phyloP scores from a whole-genome alignment of 1,284 basidiomycete genomes.

The Kwoniella shivajii region DNA sequence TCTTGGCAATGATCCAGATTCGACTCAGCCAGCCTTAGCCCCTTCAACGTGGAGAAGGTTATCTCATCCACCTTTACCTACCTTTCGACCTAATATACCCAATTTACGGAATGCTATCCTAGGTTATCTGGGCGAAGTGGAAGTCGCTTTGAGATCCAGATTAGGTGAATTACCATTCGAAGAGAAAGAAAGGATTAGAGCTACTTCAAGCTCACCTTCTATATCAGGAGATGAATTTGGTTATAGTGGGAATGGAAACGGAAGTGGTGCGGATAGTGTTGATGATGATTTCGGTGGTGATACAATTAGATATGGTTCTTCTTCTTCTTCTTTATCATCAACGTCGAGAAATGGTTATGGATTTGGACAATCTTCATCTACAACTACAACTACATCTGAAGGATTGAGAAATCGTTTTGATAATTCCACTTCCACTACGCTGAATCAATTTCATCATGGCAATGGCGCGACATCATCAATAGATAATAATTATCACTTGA shows the following conservation, averaged over 20 bases:
- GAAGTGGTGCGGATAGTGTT: not conserved
- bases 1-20: not conserved
- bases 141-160: slow-evolving; percentile 41
- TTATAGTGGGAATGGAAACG: not conserved
- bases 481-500: slow-evolving; percentile 14
- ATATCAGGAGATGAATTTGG: slow-evolving; percentile 9
- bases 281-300: slow-evolving; percentile 5
- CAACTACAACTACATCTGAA: too few relatives aligned
- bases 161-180: slow-evolving; percentile 22
- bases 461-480: too few relatives aligned
- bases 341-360: too few relatives aligned
- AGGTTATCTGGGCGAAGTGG: slow-evolving; percentile 51
- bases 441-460: not conserved
- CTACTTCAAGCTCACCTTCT: slow-evolving; percentile 5
- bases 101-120: slow-evolving; percentile 48
- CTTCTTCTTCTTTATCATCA: too few relatives aligned
- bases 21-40: not conserved
- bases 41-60: slow-evolving; percentile 18
- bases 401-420: slow-evolving; percentile 3
- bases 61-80: slow-evolving; percentile 18
- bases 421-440: not conserved
- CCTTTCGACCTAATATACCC: slow-evolving; percentile 29
- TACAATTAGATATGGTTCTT: slow-evolving; percentile 5
- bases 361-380: too few relatives aligned
- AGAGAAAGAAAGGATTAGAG: slow-evolving; percentile 13